Evolutionary conservation across 495 filamentous ascomycete species (phyloP).

Genomic region (Jackrogersella minutella): DNA sequence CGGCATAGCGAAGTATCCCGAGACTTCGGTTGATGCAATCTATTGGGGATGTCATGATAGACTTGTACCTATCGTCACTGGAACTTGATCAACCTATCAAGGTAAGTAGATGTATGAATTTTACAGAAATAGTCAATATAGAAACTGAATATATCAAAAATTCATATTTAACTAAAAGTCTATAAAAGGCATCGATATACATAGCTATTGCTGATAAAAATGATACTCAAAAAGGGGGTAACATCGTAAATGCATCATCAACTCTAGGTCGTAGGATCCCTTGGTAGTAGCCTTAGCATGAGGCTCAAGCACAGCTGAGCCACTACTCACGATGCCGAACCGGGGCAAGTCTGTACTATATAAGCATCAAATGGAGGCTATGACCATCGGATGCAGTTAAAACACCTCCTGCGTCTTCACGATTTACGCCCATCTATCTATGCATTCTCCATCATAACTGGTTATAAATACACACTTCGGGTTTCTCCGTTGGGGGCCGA

Average conservation of each 20-base stretch:
- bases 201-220: too few species aligned
- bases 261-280: slow-evolving; percentile 8
- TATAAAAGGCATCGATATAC: too few species aligned
- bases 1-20: slow-evolving; percentile 22
- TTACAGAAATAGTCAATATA: too few species aligned
- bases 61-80: neutral
- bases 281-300: neutral
- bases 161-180: too few species aligned
- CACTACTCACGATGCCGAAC: neutral
- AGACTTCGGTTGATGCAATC: slow-evolving; percentile 15
- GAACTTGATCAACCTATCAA: too few species aligned
- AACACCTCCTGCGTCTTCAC: slow-evolving; percentile 8
- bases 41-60: neutral
- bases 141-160: too few species aligned
- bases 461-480: neutral
- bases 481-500: slow-evolving; percentile 15
- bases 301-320: slow-evolving; percentile 20
- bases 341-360: neutral
- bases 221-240: neutral
- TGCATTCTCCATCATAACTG: neutral
- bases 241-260: slow-evolving; percentile 3
- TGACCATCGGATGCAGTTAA: neutral
- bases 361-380: neutral
- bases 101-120: too few species aligned
- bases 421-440: neutral